A percentile compares a stretch with the other conserved stretches of the same genome.
These are phyloP conservation scores for Populus simonii DNA, from an alignment of 345 rosid species.

Conservation along the genomic window DNA sequence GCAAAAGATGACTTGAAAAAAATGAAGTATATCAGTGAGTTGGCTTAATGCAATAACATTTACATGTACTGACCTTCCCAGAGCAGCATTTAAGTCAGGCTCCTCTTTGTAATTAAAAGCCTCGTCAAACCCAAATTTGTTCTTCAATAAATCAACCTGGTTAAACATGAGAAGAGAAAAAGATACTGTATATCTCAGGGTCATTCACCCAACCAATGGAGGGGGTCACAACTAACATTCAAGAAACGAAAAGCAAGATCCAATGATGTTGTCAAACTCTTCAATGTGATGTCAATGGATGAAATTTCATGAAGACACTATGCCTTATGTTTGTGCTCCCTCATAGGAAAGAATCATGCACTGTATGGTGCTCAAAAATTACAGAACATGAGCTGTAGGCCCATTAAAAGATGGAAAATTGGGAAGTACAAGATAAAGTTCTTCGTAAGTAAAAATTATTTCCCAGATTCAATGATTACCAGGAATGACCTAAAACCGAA, in stretches of 20 bases:
- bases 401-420: no score
- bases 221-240: neutral
- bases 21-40: neutral
- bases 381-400: no score
- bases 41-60: no score
- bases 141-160: conserved; percentile 52
- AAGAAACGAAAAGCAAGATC: neutral
- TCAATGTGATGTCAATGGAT: no score
- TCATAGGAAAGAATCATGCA: no score
- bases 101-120: conserved; percentile 69
- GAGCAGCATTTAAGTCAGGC: conserved; percentile 38
- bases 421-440: neutral
- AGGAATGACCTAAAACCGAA: neutral
- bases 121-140: conserved; percentile 59
- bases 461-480: neutral
- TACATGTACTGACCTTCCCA: conserved; percentile 38
- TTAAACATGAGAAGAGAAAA: neutral
- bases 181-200: neutral
- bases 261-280: no score
- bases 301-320: no score
- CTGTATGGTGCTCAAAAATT: no score
- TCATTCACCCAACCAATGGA: neutral
- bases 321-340: no score
- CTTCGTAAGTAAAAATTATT: neutral
- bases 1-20: neutral